phyloP scores from a whole-genome alignment of 768 basidiomycete species.

The Boletus subparvulus region DNA sequence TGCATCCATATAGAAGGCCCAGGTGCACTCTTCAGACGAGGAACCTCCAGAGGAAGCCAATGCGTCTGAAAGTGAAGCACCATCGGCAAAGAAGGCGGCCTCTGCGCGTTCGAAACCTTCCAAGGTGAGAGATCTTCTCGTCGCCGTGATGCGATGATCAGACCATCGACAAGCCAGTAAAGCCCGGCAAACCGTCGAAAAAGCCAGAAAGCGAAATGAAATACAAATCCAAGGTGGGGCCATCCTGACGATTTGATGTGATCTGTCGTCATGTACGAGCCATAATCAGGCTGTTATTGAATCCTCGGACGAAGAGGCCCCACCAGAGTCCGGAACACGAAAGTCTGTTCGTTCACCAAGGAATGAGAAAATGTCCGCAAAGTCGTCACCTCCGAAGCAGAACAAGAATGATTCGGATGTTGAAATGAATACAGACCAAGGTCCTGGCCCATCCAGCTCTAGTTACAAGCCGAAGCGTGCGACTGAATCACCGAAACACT shows the following conservation, averaged over 20 bases:
- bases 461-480: neutral
- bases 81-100: conserved; percentile 10
- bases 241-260: neutral
- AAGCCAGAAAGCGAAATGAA: conserved; percentile 21
- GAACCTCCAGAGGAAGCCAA: neutral
- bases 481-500: conserved; percentile 2
- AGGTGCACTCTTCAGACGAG: neutral
- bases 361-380: conserved; percentile 2
- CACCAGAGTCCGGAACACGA: conserved; percentile 1
- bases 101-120: conserved; percentile 9
- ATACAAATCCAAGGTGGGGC: conserved; percentile 29
- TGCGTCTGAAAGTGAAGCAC: conserved; percentile 1
- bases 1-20: neutral
- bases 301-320: conserved; percentile 29
- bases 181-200: conserved; percentile 10
- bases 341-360: conserved; percentile 7
- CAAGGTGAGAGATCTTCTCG: conserved; percentile 6
- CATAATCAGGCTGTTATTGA: conserved; percentile 25
- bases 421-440: conserved; percentile 4
- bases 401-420: conserved; percentile 9
- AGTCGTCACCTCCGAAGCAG: conserved; percentile 8
- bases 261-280: neutral
- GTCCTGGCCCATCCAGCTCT: conserved; percentile 14
- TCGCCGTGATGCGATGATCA: neutral
- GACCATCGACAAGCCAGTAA: conserved; percentile 8